Percentiles rank a stretch among this genome's conserved stretches.
Evolutionary conservation across 257 asterid genomes (phyloP).

Genomic region (Przewalskia tangutica): DNA sequence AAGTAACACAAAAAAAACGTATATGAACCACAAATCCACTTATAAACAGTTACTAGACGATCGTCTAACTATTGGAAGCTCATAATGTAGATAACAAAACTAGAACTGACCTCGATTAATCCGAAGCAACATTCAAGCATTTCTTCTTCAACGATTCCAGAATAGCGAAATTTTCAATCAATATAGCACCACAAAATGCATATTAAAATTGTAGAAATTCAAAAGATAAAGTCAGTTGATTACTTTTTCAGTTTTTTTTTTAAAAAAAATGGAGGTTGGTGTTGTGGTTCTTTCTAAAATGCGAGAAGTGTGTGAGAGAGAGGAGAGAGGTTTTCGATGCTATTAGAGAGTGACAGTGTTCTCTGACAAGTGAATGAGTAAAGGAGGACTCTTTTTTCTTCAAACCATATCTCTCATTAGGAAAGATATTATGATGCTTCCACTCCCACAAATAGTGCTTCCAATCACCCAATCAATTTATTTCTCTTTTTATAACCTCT

Average conservation of each 20-base stretch:
- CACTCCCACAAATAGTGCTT: neutral
- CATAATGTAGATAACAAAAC: neutral
- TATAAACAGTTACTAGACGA: neutral
- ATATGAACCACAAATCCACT: neutral
- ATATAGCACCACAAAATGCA: neutral
- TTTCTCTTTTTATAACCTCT: neutral
- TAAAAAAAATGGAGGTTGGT: too few species aligned
- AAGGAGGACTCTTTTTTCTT: neutral
- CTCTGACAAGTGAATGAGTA: slow-evolving; percentile 7
- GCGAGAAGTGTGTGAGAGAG: neutral
- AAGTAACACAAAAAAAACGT: neutral
- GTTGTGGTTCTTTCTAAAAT: neutral
- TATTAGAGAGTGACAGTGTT: slow-evolving; percentile 4
- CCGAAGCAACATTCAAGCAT: neutral
- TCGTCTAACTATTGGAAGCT: neutral
- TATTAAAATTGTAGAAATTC: neutral
- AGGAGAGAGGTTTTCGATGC: neutral
- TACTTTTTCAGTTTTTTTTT: neutral
- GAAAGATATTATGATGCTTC: neutral
- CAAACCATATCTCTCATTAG: neutral
- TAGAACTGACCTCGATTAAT: slow-evolving; percentile 1
- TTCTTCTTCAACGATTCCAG: neutral
- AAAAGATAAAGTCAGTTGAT: neutral
- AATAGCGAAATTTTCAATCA: neutral
- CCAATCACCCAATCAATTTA: neutral